Evolutionary conservation across 2,329 filamentous ascomycete genomes (phyloP), one percentile per base, ranked within the genome.

Genomic region (Trichoderma atrobrunneum): DNA sequence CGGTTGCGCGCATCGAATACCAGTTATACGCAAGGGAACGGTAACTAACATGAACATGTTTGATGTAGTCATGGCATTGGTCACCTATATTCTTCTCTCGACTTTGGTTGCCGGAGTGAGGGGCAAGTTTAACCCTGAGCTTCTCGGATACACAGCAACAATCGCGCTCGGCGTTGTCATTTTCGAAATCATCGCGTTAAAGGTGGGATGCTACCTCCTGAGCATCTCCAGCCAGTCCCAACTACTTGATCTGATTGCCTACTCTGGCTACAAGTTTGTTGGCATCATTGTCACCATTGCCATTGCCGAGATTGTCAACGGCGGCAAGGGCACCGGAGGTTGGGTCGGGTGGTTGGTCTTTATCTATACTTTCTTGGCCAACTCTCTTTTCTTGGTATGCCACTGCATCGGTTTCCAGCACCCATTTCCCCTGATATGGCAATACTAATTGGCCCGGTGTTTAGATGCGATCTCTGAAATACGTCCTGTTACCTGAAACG

Each of bases 241-340:
- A 80, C 88, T 98, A 67, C 89, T 98, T 72, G 96, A 99, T 78
- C 84, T 99, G 65, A 92, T 99, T 69, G 97, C 97, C 6, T 99
- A 99, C 84, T 95, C 93, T 2, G 97, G 97, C 24, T 99, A 99
- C 85, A 99, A 99, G 82, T 99, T 99, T 79, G 95, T 99, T 32
- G 96, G 95, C 36, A 94, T 98, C 76, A 99, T 99, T 73, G 88
- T 93, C 64, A 98, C 95, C 0, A 90, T 98, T 74, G 87, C 92
- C 14, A 84, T 95, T 21, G 91, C 93, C 18, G 93, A 97, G 81
- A 87, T 94, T 18, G 83, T 93, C 75, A 97, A 92, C 71, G 90
- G 90, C 14, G 92, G 94, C 59, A 89, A 91, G 78, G 93, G 95
- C 26, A 96, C 94, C 3, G 92, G 95, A 64, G 92, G 94, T 70